Evolutionary conservation across 345 rosid species (phyloP), one percentile per base, ranked within the genome.

Genomic region (Citrus australasica): DNA sequence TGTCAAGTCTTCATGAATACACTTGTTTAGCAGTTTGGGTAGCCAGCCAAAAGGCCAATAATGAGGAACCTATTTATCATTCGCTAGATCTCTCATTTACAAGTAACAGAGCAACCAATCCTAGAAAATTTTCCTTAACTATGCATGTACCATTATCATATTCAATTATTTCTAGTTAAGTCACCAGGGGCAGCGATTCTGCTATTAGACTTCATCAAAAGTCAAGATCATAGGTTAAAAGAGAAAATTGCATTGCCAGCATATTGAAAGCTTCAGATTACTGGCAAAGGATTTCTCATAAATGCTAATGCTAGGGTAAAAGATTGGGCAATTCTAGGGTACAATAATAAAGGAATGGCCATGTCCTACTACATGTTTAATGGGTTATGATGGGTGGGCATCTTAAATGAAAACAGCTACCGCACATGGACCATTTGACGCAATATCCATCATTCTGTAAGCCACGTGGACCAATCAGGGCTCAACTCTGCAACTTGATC

Each of bases 401-500:
- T 37, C 53, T 40, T 42, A 63, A 71, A 79, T 71, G 76, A 78
- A 38, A 46, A 62, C 60, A 40, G 73, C 74, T 65, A 61, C 67
- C 72, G 66, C 75, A 69, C 61, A n/a, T 38, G 79, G 66, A 63
- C 71, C 72, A 42, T 56, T 58, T 24, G 65, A 72, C 27, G 53
- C 70, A 42, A 48, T 5, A 61, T 76, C 70, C 77, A 85, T 84
- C 24, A 79, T 76, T 71, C 22, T 58, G 46, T 66, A 46, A 16
- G 65, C 63, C 75, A 79, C 81, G 74, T 81, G 82, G 69, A 65
- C 25, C 35, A 68, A 64, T 77, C 33, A 74, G 3, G n/a, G 21
- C 53, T 67, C 77, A 74, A 69, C 46, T 46, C 75, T 48, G 10
- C 55, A 37, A 33, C 42, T 63, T 40, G 32, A 65, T 59, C 55